These are phyloP conservation scores for Mortierella sp. DNA, from an alignment of 371 early-diverging fungal species.

Conservation along the genomic window DNA sequence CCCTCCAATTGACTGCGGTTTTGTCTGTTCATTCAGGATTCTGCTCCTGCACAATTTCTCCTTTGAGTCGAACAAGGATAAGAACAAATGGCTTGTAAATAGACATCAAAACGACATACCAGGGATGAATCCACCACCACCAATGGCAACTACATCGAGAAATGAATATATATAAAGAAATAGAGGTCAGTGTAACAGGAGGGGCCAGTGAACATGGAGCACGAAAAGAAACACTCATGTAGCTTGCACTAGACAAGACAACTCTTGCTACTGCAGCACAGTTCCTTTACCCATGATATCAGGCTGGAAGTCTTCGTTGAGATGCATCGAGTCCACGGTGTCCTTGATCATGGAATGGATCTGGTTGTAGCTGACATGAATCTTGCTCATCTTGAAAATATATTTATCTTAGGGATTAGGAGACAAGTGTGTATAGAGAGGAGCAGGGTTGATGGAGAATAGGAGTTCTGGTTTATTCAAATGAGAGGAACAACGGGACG, in stretches of 20 bases:
- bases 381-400: slow-evolving; percentile 50
- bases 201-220: too few relatives aligned
- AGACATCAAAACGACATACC: slow-evolving; percentile 69
- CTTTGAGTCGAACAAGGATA: too few relatives aligned
- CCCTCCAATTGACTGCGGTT: too few relatives aligned
- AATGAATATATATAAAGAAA: slow-evolving; percentile 3
- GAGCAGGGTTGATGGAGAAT: background rate
- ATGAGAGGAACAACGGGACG: slow-evolving; percentile 20
- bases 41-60: too few relatives aligned
- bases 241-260: too few relatives aligned
- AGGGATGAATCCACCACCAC: slow-evolving; percentile 82
- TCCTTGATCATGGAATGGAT: slow-evolving; percentile 73
- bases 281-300: slow-evolving; percentile 66
- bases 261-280: slow-evolving; percentile 17
- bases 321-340: slow-evolving; percentile 65
- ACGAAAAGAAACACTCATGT: too few relatives aligned
- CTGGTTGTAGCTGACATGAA: slow-evolving; percentile 77
- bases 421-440: background rate
- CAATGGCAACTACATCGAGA: slow-evolving; percentile 54
- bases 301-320: slow-evolving; percentile 73
- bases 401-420: slow-evolving; percentile 1
- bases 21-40: too few relatives aligned
- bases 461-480: slow-evolving; percentile 1
- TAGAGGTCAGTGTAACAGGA: background rate
- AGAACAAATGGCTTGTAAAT: too few relatives aligned